Evolutionary conservation across 805 yeast species (phyloP).

Genomic region (Lachancea kluyveri): DNA sequence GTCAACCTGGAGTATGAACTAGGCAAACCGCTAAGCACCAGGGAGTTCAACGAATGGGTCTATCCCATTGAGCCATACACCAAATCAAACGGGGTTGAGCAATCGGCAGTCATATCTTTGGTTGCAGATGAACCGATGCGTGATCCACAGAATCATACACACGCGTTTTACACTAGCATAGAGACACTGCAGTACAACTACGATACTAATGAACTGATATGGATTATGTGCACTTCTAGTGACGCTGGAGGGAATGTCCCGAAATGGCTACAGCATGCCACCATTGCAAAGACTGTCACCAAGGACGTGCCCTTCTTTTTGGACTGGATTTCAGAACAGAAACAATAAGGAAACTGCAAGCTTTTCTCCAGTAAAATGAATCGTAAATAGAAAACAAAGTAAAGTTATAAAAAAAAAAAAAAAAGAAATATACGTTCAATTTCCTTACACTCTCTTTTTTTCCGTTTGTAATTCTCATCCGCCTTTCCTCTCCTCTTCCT

Average conservation of each 20-base stretch:
- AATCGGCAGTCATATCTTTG: slow-evolving; percentile 30
- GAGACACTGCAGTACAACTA: slow-evolving; percentile 28
- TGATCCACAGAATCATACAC: slow-evolving; percentile 21
- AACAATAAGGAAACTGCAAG: not conserved
- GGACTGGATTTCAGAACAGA: slow-evolving; percentile 13
- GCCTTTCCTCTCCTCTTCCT: no score
- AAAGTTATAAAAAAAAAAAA: no score
- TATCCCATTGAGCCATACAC: slow-evolving; percentile 24
- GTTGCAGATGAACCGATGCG: slow-evolving; percentile 24
- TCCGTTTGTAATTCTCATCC: no score
- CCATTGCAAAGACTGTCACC: slow-evolving; percentile 34
- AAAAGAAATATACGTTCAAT: no score
- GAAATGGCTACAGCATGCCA: slow-evolving; percentile 34
- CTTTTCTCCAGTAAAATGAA: no score
- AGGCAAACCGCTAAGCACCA: slow-evolving; percentile 31
- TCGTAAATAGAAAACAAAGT: no score
- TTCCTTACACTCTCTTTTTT: no score
- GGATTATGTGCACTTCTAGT: slow-evolving; percentile 36
- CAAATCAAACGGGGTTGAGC: slow-evolving; percentile 13
- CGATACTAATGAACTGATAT: slow-evolving; percentile 17
- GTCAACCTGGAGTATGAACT: slow-evolving; percentile 33
- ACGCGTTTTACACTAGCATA: slow-evolving; percentile 33
- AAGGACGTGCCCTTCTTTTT: slow-evolving; percentile 35
- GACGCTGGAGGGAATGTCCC: slow-evolving; percentile 39
- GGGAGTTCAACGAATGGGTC: slow-evolving; percentile 35